Evolutionary conservation across 805 yeast species (phyloP), one percentile per base, ranked within the genome.

Genomic region (Blastobotrys mokoenaii): DNA sequence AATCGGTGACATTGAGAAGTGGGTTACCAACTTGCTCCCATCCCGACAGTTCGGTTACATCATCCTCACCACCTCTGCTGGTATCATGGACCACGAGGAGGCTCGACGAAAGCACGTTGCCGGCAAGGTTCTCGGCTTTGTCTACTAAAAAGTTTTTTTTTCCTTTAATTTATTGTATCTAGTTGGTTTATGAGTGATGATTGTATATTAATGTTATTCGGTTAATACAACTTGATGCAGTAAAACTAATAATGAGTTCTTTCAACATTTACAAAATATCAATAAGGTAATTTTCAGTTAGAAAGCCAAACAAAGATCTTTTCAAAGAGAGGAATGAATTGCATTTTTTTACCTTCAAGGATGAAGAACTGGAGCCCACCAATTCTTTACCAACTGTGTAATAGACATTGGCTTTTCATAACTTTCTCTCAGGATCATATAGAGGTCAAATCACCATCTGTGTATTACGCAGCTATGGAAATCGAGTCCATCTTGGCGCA

Each of bases 81-180:
- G 97, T 78, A 89, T 89, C 67, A 88, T 89, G 95, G 97, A 90
- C 82, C 97, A 89, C 80, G 97, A 90, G 80, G 97, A 89, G 79
- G 97, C 97, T 68, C 86, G 95, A 83, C 84, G 97, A 82, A 90
- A 89, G 85, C 97, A 89, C 79, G 97, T 89, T 64, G 87, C 96
- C 63, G 97, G 97, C 74, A 89, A 89, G 82, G 84, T 89, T 74
- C 84, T 89, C 69, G 97, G 97, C 70, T 89, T 86, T 79, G 96
- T 89, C 59, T 89, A 89, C 84, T 89, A 84, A 67, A 35, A 38
- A 14, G 16, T 39, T 30, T 40, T 36, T 36, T 29, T 25, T 30
- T 12, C 16, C 30, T 40, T 40, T 38, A 40, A 40, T 43, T 17
- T 48, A 32, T 39, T 30, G 30, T 27, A 41, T 41, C 16, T 40